phyloP scores from a whole-genome alignment of 768 basidiomycete genomes.

The Pulveroboletus sp. region DNA sequence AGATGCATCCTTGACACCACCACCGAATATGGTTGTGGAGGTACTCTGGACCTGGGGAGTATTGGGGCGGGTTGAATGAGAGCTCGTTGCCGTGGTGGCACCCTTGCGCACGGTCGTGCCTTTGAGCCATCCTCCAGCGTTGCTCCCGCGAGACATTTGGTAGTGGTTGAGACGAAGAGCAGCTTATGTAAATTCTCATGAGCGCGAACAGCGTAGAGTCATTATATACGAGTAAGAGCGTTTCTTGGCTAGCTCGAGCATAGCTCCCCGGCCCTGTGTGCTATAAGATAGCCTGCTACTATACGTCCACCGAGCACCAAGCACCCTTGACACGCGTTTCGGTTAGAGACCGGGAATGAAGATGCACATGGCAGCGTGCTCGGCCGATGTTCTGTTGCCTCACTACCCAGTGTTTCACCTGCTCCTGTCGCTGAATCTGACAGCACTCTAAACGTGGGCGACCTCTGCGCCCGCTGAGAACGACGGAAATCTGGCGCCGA shows the following conservation, averaged over 20 bases:
- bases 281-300: no score
- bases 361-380: no score
- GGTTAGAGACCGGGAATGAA: not conserved
- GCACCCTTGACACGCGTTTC: not conserved
- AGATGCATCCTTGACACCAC: conserved; percentile 82
- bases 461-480: not conserved
- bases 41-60: conserved; percentile 70
- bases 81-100: conserved; percentile 38
- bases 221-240: no score
- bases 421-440: not conserved
- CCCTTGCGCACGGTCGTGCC: conserved; percentile 75
- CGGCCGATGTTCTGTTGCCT: no score
- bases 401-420: no score
- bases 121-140: conserved; percentile 50
- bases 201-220: not conserved
- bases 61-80: conserved; percentile 49
- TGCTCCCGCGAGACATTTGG: conserved; percentile 30
- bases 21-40: conserved; percentile 69
- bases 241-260: no score
- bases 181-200: conserved; percentile 12
- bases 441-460: not conserved
- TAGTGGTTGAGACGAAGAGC: conserved; percentile 5
- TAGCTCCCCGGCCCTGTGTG: no score
- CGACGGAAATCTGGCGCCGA: not conserved
- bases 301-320: no score